These are phyloP conservation scores for Schoenoplectus tabernaemontani DNA, from an alignment of 202 grass and related monocot genomes.

Conservation along the genomic window DNA sequence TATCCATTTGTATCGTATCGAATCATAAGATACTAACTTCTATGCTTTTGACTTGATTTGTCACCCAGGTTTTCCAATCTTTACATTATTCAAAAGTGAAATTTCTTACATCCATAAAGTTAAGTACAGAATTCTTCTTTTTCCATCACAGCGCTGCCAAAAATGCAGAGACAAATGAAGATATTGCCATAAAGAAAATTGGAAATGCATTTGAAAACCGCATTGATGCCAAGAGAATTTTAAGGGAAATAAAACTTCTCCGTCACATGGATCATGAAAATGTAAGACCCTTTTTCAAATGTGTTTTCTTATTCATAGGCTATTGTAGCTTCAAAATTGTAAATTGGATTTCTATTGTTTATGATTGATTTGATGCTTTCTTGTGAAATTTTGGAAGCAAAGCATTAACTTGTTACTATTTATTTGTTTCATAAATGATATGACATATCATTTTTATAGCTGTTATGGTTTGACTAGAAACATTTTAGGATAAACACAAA, in stretches of 20 bases:
- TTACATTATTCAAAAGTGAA: neutral
- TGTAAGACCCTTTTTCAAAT: constrained; percentile 28
- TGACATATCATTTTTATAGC: neutral
- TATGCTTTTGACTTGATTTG: too few relatives aligned
- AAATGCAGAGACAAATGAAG: constrained; percentile 51
- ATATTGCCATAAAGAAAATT: constrained; percentile 93
- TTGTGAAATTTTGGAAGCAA: neutral
- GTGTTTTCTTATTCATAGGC: neutral
- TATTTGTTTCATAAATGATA: neutral
- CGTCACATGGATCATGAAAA: constrained; percentile 95
- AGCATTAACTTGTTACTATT: neutral
- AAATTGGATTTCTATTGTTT: neutral
- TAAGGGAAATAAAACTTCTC: constrained; percentile 94
- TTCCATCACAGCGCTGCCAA: constrained; percentile 51
- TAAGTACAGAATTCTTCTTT: neutral
- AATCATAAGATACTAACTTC: too few relatives aligned
- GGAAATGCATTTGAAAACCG: constrained; percentile 87
- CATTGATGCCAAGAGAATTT: constrained; percentile 81
- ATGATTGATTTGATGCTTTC: neutral
- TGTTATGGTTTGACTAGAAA: neutral
- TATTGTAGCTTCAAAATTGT: neutral
- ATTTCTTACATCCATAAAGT: neutral
- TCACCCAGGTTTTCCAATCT: neutral
- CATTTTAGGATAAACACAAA: neutral
- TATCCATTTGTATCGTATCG: too few relatives aligned